Evolutionary conservation across 2,329 filamentous ascomycete species (phyloP).

Genomic region (Amauroascus niger): DNA sequence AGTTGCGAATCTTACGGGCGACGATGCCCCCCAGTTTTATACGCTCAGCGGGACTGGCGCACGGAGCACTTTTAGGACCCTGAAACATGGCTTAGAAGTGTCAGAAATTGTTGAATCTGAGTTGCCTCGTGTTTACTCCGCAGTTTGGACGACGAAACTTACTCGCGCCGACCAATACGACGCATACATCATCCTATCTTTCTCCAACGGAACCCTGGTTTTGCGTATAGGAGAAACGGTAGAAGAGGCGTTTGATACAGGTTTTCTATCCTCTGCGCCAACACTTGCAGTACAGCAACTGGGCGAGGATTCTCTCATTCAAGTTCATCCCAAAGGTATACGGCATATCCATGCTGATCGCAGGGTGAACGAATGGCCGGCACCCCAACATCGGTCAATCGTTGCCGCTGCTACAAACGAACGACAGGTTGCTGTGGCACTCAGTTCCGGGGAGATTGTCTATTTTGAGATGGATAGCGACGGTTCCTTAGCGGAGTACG

Average conservation of each 20-base stretch:
- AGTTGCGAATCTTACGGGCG: constrained; percentile 78
- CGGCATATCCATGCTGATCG: constrained; percentile 71
- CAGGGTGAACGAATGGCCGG: constrained; percentile 83
- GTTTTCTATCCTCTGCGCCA: constrained; percentile 77
- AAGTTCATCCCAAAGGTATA: constrained; percentile 94
- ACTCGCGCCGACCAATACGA: constrained; percentile 74
- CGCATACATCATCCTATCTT: constrained; percentile 90
- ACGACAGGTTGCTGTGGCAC: constrained; percentile 80
- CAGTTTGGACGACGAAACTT: constrained; percentile 92
- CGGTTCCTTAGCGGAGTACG: constrained; percentile 82
- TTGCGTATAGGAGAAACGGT: constrained; percentile 95
- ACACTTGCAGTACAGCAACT: constrained; percentile 90
- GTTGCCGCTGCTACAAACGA: constrained; percentile 90
- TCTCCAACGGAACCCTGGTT: constrained; percentile 80
- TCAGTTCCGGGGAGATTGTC: constrained; percentile 92
- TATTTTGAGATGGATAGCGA: constrained; percentile 97
- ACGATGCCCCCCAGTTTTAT: constrained; percentile 95
- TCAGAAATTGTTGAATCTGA: constrained; percentile 94
- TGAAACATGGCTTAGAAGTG: constrained; percentile 87
- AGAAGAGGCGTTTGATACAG: constrained; percentile 87
- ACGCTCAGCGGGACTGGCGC: constrained; percentile 81
- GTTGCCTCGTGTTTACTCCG: constrained; percentile 74
- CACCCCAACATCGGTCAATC: constrained; percentile 87
- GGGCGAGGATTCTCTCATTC: constrained; percentile 82
- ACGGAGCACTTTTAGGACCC: constrained; percentile 77